phyloP scores from a whole-genome alignment of 805 yeast species.

The Barnettozyma pratensis region DNA sequence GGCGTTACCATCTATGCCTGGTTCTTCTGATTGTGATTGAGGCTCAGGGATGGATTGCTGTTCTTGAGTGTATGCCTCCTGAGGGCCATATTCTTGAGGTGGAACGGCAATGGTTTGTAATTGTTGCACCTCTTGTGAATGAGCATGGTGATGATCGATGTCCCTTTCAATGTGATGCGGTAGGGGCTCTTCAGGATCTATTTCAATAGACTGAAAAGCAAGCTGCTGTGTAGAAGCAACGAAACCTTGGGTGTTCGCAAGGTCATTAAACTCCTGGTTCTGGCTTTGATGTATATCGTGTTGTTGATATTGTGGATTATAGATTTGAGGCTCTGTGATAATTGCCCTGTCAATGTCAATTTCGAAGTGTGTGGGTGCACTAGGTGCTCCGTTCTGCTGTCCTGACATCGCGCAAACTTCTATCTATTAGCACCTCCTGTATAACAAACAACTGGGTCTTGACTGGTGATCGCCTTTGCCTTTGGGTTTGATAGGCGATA shows the following conservation, averaged over 20 bases:
- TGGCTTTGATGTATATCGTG: background rate
- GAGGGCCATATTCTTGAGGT: background rate
- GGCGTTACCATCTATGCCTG: background rate
- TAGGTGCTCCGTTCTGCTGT: background rate
- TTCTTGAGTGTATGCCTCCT: background rate
- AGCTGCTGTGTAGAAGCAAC: background rate
- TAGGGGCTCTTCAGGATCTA: slow-evolving; percentile 13
- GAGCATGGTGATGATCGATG: background rate
- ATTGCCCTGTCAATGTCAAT: slow-evolving; percentile 21
- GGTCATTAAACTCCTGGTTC: background rate
- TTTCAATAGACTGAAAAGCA: slow-evolving; percentile 13
- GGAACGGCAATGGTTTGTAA: background rate
- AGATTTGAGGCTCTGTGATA: slow-evolving; percentile 8
- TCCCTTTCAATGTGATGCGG: background rate
- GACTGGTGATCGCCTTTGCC: no score
- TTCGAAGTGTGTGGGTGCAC: slow-evolving; percentile 2
- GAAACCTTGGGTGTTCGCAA: background rate
- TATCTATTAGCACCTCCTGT: no score
- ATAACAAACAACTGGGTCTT: no score
- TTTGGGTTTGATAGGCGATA: background rate
- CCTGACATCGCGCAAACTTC: background rate
- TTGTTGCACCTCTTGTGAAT: background rate
- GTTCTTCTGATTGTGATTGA: no score
- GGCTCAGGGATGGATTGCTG: background rate
- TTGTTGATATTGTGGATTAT: slow-evolving; percentile 2